These are phyloP conservation scores for Spongospora subterranea DNA, from an alignment of 208 protist genomes.

Conservation along the genomic window DNA sequence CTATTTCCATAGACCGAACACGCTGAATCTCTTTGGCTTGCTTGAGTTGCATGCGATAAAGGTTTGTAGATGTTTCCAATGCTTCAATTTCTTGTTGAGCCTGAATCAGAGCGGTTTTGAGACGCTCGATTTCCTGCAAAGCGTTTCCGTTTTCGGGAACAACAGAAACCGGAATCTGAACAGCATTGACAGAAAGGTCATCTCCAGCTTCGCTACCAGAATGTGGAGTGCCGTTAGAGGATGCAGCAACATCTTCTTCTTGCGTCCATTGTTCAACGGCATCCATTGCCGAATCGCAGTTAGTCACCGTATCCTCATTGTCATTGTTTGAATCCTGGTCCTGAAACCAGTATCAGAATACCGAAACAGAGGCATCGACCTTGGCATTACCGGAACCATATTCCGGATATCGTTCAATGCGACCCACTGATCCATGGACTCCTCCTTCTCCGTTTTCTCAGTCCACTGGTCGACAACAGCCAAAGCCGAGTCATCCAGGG, in stretches of 20 bases:
- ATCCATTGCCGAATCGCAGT: conserved; percentile 33
- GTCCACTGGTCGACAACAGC: conserved; percentile 53
- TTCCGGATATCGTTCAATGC: not conserved
- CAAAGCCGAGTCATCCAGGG: not conserved
- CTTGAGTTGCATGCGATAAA: conserved; percentile 30
- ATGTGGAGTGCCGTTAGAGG: not conserved
- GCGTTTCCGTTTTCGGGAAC: not conserved
- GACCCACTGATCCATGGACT: conserved; percentile 35
- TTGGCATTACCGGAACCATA: too few species aligned
- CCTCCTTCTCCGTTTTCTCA: conserved; percentile 20
- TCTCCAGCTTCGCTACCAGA: not conserved
- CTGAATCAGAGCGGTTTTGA: not conserved
- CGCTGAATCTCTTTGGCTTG: conserved; percentile 38
- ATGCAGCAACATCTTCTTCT: not conserved
- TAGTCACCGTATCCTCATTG: conserved; percentile 16
- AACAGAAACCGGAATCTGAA: not conserved
- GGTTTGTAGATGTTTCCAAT: conserved; percentile 49
- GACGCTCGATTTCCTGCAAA: conserved; percentile 33
- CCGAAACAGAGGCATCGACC: not conserved
- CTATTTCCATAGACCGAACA: not conserved
- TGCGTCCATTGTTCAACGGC: conserved; percentile 40
- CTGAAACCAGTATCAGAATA: conserved; percentile 5
- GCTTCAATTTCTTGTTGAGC: conserved; percentile 51
- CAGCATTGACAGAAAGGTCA: not conserved
- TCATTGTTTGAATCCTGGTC: not conserved